Base-by-base conservation (phyloP, 163 green algal species). In the Scenedesmus sp. region DNA sequence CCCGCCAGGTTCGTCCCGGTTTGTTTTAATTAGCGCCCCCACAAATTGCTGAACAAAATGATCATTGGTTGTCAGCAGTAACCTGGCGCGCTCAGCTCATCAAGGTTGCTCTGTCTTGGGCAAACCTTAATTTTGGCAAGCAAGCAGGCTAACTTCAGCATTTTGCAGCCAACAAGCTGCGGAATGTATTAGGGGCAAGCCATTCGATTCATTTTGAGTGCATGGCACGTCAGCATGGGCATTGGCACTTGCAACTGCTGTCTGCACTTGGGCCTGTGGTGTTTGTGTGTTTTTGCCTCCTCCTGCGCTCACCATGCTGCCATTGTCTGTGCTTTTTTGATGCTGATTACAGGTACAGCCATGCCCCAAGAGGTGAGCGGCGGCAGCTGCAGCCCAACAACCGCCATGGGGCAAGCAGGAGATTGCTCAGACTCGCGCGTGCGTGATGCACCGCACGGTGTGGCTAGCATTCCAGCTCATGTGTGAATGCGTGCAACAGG, bases 291-390 rank as follows among this genome's bases (percentile, higher is more conserved):
- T 12, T 12, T 3, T 44, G 33, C 7, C 5, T 0, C 35, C 15
- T 51, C 18, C 6, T 82, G 35, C 73, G 15, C 37, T 30, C 30
- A 44, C 18, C 33, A 33, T 82, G 35, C 18, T 12, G 12, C n/a
- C 2, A 40, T 26, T 4, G 16, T 5, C 22, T 44, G 30, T 43
- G 22, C 20, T 70, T 9, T 70, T 70, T 37, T n/a, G 10, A 10
- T 40, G 3, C 9, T 81, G 30, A 18, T 0, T 83, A 35, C 33
- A 98, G 96, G 95, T 98, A 43, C 86, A 97, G 59, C 95, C 94
- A 3, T 98, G 96, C 90, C 95, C 92, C 82, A 97, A 97, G 85
- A 90, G 94, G 18, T 97, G 51, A 86, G 86, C n/a, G 30, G 0
- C 65, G 30, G 65, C 65, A 76, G 65, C 56, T n/a, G 7, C 51